These are phyloP conservation scores for Phytophthora chlamydospora DNA, from an alignment of 352 stramenopile genomes.

Conservation along the genomic window DNA sequence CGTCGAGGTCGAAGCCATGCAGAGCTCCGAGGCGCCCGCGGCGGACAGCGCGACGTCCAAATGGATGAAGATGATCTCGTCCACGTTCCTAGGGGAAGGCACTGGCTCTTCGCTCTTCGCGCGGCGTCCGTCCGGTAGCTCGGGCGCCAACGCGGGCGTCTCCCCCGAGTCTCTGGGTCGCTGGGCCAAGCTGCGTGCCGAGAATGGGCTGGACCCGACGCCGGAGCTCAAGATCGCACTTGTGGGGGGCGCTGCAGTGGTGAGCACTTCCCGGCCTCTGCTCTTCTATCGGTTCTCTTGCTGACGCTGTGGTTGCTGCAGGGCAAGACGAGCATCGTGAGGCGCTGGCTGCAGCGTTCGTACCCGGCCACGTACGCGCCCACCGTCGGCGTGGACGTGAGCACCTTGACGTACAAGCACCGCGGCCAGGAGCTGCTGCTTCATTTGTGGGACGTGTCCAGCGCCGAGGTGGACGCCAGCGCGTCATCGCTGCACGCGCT, in stretches of 20 bases:
- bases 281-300: neutral
- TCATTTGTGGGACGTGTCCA: constrained; percentile 83
- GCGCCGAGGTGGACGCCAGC: constrained; percentile 66
- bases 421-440: constrained; percentile 56
- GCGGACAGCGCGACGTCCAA: constrained; percentile 55
- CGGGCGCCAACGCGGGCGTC: constrained; percentile 3
- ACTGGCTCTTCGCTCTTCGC: constrained; percentile 47
- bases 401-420: constrained; percentile 51
- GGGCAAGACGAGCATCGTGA: constrained; percentile 85
- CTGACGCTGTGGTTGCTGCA: constrained; percentile 20
- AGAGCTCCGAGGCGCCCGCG: constrained; percentile 29
- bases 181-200: constrained; percentile 27
- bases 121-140: constrained; percentile 30
- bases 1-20: constrained; percentile 10
- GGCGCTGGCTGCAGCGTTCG: constrained; percentile 75
- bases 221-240: constrained; percentile 85
- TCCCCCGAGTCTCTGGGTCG: constrained; percentile 16
- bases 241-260: constrained; percentile 77
- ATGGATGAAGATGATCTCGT: constrained; percentile 89
- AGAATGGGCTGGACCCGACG: constrained; percentile 49
- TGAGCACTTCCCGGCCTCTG: constrained; percentile 17
- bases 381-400: constrained; percentile 84
- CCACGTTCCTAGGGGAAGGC: constrained; percentile 71
- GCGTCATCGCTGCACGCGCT: constrained; percentile 72
- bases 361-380: constrained; percentile 74